Base-by-base conservation (phyloP, 2,329 filamentous ascomycete species). In the Colletotrichum tanaceti region DNA sequence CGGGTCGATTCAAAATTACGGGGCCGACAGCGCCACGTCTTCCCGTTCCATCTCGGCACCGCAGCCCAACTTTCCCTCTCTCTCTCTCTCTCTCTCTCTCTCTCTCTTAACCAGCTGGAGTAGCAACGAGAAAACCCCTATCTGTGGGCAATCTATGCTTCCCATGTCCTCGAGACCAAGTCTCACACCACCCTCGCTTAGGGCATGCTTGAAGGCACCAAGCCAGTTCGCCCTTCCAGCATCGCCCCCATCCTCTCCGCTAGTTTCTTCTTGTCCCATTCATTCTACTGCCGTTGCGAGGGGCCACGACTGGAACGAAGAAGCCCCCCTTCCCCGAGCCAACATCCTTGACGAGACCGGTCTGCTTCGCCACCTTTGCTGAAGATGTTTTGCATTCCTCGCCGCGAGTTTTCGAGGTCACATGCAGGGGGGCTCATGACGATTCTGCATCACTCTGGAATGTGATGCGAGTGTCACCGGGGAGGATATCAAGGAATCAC, bases 281-380 rank as follows among this genome's bases (percentile, higher is more conserved):
- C 18, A 10, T n/a, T 44, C 18, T n/a, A n/a, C 22, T 3, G 47
- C 53, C n/a, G 66, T 71, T 24, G 49, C 62, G 43, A 55, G 46
- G 66, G 66, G 66, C 13, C 58, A 71, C 62, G 50, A 18, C 47
- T 71, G 66, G 70, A 70, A 71, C 46, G 58, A 50, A 18, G 5
- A 35, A 10, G 43, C 16, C 47, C 18, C 52, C 41, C 24, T 11
- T n/a, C 3, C 7, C n/a, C 20, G 10, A 39, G 44, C 10, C 32
- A 20, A 46, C 18, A n/a, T 13, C 11, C 22, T 22, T 4, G 14
- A 54, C 16, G 44, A 38, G n/a, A 55, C 14, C 20, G 44, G 22
- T 38, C 44, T 46, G 41, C 57, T 22, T 47, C 35, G 57, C 47
- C 62, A 52, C 57, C 18, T 63, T 28, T 67, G 59, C 54, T 67